These are phyloP conservation scores for Metschnikowia anglica DNA, from an alignment of 805 yeast genomes.

Conservation along the genomic window DNA sequence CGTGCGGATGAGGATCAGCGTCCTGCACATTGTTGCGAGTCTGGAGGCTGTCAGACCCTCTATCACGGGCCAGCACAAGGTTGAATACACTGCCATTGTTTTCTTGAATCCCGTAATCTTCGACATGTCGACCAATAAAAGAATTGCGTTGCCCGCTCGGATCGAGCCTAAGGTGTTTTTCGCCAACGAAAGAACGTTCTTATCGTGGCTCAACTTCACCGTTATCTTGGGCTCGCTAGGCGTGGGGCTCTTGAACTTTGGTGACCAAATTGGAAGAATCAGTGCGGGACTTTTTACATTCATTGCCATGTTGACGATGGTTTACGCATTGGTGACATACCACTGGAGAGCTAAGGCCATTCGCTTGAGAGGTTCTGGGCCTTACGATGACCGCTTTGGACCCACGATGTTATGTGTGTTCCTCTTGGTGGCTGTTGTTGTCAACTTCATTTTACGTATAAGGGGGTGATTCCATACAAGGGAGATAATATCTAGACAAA, in stretches of 20 bases:
- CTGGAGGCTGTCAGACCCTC: slow-evolving; percentile 2
- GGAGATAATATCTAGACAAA: no score
- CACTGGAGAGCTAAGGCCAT: slow-evolving; percentile 99
- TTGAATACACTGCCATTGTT: not conserved
- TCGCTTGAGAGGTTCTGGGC: slow-evolving; percentile 96
- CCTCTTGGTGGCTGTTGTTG: slow-evolving; percentile 86
- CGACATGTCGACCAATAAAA: slow-evolving; percentile 49
- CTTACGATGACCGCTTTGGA: slow-evolving; percentile 98
- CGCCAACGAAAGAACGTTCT: slow-evolving; percentile 97
- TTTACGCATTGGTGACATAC: slow-evolving; percentile 89
- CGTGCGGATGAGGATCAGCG: slow-evolving; percentile 1
- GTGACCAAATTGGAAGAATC: slow-evolving; percentile 89
- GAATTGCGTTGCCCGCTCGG: slow-evolving; percentile 96
- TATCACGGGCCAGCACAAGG: no score
- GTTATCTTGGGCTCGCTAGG: slow-evolving; percentile 96
- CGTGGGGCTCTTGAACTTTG: slow-evolving; percentile 92
- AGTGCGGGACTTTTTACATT: slow-evolving; percentile 93
- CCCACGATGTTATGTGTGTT: slow-evolving; percentile 97
- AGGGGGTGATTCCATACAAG: no score
- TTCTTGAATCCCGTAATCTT: not conserved
- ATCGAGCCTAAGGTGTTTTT: slow-evolving; percentile 99
- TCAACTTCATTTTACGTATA: slow-evolving; percentile 85
- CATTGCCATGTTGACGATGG: slow-evolving; percentile 97
- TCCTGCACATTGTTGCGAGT: slow-evolving; percentile 2
- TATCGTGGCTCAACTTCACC: slow-evolving; percentile 99